A percentile compares a stretch with the other conserved stretches of the same genome.
Conservation (phyloP, 768 basidiomycete species). For the Gloeostereum incarnatum region DNA sequence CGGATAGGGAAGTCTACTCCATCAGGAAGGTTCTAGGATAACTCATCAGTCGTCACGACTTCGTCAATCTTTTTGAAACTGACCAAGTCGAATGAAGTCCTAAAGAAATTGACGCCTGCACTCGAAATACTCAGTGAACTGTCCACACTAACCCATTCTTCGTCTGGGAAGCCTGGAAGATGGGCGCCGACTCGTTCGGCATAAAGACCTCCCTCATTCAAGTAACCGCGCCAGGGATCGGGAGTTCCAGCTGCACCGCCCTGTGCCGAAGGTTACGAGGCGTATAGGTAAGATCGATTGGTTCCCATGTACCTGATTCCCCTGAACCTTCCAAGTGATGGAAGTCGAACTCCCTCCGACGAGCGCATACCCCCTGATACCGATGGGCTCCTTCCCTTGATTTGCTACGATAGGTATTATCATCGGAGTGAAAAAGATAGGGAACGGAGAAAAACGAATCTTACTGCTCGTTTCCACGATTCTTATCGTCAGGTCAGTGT, state of each 20-base stretch:
- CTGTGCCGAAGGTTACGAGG: constrained; percentile 9
- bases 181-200: constrained; percentile 43
- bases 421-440: neutral
- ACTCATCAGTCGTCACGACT: neutral
- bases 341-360: constrained; percentile 29
- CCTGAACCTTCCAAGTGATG: constrained; percentile 31
- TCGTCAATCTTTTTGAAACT: constrained; percentile 1
- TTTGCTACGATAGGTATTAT: constrained; percentile 22
- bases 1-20: constrained; percentile 36
- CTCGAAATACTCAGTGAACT: constrained; percentile 22
- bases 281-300: neutral
- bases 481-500: constrained; percentile 13
- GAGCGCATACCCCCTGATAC: constrained; percentile 34
- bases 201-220: constrained; percentile 42
- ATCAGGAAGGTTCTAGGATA: constrained; percentile 22
- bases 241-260: constrained; percentile 29
- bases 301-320: constrained; percentile 23
- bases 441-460: constrained; percentile 7
- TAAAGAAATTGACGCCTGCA: constrained; percentile 34
- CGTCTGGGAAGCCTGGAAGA: constrained; percentile 35
- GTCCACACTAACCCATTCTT: constrained; percentile 24
- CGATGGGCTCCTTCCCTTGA: constrained; percentile 39
- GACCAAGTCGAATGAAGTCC: constrained; percentile 31
- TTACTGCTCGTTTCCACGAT: constrained; percentile 39
- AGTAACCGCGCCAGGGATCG: constrained; percentile 36